Evolutionary conservation across 352 stramenopile species (phyloP), one percentile per base, ranked within the genome.

Genomic region (Thalassiosira livingstoniorum): DNA sequence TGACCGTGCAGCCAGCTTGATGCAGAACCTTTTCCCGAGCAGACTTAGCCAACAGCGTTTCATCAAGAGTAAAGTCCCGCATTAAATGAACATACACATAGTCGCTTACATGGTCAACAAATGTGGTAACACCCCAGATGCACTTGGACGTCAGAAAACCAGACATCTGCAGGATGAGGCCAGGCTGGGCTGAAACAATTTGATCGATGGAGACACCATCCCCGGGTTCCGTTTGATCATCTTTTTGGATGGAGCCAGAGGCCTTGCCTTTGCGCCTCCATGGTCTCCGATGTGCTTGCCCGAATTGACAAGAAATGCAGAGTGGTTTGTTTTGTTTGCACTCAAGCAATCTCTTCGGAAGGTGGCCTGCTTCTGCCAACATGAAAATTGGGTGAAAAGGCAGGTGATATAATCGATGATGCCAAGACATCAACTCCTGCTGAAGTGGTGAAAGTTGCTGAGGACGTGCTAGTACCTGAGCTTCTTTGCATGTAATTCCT

Each of bases 161-260:
- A 31, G 45, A 63, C 1, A 81, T 21, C 57, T 84, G 77, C 27
- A 42, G 53, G 53, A 89, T 72, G 21, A 86, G 69, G 18, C 78
- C 71, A 43, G 73, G 77, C 31, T 60, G 62, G 31, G 72, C 64
- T 39, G 62, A 80, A 21, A 65, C 57, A 27, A 86, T 32, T 55
- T 88, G 79, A 75, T 87, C 76, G 0, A 85, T 75, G 71, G 57
- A 37, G 25, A 80, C 45, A 23, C 37, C 42, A 13, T 86, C 39
- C 11, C 82, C 62, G 7, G 82, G 78, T 25, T 68, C 10, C 11
- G 7, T 65, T 42, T 66, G 25, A 31, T 27, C 31, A 11, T 1
- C 15, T 4, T 34, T 57, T 18, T 35, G 35, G 25, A 35, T 75
- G 10, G 21, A 43, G 11, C 35, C 27, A 67, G 25, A 21, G 10